Percentiles rank a stretch among this genome's conserved stretches.
Conservation (phyloP, 805 yeast species). For the Suhomyces prunicola region DNA sequence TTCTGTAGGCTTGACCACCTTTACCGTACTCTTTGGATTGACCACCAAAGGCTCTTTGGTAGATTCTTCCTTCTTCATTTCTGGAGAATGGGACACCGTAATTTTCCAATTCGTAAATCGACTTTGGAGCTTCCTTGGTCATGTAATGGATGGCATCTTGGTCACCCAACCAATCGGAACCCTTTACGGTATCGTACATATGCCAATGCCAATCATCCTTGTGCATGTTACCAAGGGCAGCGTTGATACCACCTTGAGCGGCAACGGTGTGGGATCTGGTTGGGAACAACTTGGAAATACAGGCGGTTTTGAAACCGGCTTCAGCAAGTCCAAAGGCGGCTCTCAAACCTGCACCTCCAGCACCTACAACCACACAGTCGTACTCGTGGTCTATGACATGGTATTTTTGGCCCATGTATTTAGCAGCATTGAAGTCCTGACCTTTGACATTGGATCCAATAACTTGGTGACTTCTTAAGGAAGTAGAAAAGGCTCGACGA, state of each 20-base stretch:
- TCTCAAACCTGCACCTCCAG: conserved; percentile 98
- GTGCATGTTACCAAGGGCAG: conserved; percentile 98
- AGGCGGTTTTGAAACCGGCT: conserved; percentile 96
- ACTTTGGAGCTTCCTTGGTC: conserved; percentile 97
- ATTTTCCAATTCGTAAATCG: conserved; percentile 95
- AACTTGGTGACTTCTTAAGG: conserved; percentile 29
- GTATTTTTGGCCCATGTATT: conserved; percentile 60
- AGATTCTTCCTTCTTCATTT: conserved; percentile 93
- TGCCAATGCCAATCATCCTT: conserved; percentile 99
- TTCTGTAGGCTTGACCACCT: conserved; percentile 99
- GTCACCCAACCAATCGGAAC: conserved; percentile 99
- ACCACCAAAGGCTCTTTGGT: conserved; percentile 99
- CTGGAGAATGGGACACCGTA: conserved; percentile 98
- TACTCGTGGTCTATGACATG: conserved; percentile 96
- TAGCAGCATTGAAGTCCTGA: conserved; percentile 38
- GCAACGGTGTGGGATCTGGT: conserved; percentile 99
- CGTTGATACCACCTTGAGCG: conserved; percentile 99
- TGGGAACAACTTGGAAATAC: conserved; percentile 94
- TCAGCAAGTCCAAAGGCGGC: conserved; percentile 98
- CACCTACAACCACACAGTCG: conserved; percentile 97
- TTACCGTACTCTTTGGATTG: conserved; percentile 93
- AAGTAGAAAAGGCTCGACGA: conserved; percentile 27
- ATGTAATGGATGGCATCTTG: conserved; percentile 98
- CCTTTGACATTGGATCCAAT: conserved; percentile 40
- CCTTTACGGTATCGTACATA: conserved; percentile 98